Conservation (phyloP, 257 asterid genomes). For the Schizonepeta tenuifolia region DNA sequence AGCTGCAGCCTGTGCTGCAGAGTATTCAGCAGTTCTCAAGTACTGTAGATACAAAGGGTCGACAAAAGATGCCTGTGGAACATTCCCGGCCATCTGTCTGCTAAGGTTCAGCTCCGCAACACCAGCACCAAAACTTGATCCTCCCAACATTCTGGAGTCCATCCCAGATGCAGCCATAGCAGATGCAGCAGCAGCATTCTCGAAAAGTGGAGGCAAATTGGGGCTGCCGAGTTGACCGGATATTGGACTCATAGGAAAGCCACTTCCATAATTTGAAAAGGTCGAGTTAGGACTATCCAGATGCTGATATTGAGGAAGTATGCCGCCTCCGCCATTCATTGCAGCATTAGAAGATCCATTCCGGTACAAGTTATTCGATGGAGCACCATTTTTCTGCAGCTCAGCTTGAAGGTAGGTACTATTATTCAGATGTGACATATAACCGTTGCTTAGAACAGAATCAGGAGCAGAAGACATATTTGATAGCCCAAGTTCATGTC, state of each 20-base stretch:
- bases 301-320: constrained; percentile 65
- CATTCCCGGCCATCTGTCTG: constrained; percentile 68
- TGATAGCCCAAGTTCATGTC: constrained; percentile 47
- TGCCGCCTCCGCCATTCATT: constrained; percentile 54
- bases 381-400: constrained; percentile 50
- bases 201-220: constrained; percentile 86
- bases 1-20: constrained; percentile 72
- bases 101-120: constrained; percentile 54
- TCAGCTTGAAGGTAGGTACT: constrained; percentile 50
- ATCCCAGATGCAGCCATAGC: constrained; percentile 78
- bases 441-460: constrained; percentile 43
- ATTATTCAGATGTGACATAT: constrained; percentile 43
- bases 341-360: constrained; percentile 64
- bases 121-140: constrained; percentile 60
- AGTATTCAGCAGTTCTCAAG: constrained; percentile 71
- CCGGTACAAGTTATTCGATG: constrained; percentile 53
- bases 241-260: constrained; percentile 72
- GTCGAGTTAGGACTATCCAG: constrained; percentile 81
- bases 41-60: constrained; percentile 88
- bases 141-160: constrained; percentile 78
- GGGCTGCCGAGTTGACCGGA: constrained; percentile 66
- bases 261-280: constrained; percentile 61
- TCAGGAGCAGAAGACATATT: constrained; percentile 45
- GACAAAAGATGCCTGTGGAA: constrained; percentile 54
- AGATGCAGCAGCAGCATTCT: constrained; percentile 92